phyloP scores from a whole-genome alignment of 345 rosid species.

The Salix koriyanagi region DNA sequence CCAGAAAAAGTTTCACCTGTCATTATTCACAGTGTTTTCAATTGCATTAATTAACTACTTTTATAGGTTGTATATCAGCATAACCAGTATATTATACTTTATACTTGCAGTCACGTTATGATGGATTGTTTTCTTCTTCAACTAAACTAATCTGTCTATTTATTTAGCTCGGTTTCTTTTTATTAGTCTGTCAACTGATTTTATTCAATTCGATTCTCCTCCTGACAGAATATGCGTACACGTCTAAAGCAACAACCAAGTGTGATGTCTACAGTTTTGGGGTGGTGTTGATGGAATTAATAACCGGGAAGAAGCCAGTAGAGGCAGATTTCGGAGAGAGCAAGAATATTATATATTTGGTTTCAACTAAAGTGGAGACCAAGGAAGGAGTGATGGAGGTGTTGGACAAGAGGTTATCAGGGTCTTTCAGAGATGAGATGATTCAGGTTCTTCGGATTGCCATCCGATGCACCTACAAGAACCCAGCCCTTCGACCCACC shows the following conservation, averaged over 20 bases:
- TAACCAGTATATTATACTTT: too few relatives aligned
- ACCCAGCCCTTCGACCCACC: conserved; percentile 67
- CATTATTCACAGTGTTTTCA: too few relatives aligned
- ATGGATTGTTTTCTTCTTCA: too few relatives aligned
- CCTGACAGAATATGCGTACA: conserved; percentile 76
- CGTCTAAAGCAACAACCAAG: conserved; percentile 78
- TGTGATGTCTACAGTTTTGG: conserved; percentile 95
- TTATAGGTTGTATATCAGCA: too few relatives aligned
- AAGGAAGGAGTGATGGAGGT: conserved; percentile 69
- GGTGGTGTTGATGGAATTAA: conserved; percentile 79
- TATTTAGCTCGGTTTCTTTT: neutral
- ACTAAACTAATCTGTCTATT: neutral
- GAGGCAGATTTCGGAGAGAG: conserved; percentile 72
- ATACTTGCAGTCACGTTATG: too few relatives aligned
- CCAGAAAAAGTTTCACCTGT: too few relatives aligned
- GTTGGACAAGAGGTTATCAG: conserved; percentile 59
- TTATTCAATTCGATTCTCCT: neutral
- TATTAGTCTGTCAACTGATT: neutral
- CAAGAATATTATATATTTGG: conserved; percentile 79
- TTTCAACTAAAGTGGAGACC: conserved; percentile 64
- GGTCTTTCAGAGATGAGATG: conserved; percentile 65
- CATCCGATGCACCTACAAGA: conserved; percentile 58
- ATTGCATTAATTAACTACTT: too few relatives aligned
- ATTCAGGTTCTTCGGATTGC: conserved; percentile 68
- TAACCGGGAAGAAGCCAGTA: conserved; percentile 79